Conservation (phyloP, 805 yeast species). For the Metschnikowia picachoensis region DNA sequence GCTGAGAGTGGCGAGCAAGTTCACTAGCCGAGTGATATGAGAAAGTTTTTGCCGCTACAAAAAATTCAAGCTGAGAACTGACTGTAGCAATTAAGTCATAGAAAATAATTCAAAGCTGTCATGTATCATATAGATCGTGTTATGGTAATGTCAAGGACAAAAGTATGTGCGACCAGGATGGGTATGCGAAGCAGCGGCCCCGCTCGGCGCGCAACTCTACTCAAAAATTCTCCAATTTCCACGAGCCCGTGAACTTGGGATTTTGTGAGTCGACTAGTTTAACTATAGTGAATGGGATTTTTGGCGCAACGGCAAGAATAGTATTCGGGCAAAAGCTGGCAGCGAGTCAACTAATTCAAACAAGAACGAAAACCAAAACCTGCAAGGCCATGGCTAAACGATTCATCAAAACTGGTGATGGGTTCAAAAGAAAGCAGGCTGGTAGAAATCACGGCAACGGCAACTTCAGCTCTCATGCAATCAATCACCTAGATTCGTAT, state of each 20-base stretch:
- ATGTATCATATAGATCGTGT: too few species aligned
- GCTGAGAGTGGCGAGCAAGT: constrained; percentile 22
- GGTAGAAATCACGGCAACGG: constrained; percentile 93
- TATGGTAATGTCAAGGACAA: too few species aligned
- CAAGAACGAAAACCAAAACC: constrained; percentile 58
- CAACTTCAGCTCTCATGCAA: constrained; percentile 68
- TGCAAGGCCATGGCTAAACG: constrained; percentile 86
- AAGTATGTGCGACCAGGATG: too few species aligned
- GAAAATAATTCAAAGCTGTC: background rate
- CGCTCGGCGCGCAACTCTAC: constrained; percentile 5
- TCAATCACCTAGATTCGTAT: constrained; percentile 58
- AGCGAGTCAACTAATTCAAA: constrained; percentile 29
- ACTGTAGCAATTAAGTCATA: background rate
- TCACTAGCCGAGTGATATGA: background rate
- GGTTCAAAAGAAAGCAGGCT: constrained; percentile 56
- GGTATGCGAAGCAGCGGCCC: too few species aligned
- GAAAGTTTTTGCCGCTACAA: too few species aligned
- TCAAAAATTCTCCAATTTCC: constrained; percentile 4
- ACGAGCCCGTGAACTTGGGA: background rate
- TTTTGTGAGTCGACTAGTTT: background rate
- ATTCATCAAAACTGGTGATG: constrained; percentile 70
- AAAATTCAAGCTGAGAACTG: too few species aligned
- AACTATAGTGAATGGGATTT: constrained; percentile 15
- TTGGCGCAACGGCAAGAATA: constrained; percentile 15
- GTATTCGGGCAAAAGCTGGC: constrained; percentile 20